Evolutionary conservation across 495 filamentous ascomycete genomes (phyloP).

Genomic region (Chaetomidium leptoderma): DNA sequence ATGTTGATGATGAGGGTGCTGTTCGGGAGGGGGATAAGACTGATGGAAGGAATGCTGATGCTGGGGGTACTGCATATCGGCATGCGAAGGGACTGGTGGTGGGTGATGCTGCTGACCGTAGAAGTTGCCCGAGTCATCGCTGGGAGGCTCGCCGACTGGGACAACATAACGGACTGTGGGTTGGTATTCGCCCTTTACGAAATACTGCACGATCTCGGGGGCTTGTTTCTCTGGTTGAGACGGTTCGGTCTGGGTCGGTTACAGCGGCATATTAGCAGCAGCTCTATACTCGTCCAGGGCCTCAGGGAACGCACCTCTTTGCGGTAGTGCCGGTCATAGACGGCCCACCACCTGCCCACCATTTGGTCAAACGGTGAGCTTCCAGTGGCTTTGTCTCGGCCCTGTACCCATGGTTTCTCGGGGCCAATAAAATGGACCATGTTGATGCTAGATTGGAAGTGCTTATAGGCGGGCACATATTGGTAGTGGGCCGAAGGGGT

Average conservation of each 20-base stretch:
- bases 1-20: too few species aligned
- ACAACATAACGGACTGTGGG: conserved; percentile 33
- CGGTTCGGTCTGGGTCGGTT: conserved; percentile 5
- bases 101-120: conserved; percentile 31
- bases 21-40: conserved; percentile 1
- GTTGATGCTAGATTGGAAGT: conserved; percentile 82
- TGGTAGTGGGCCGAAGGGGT: conserved; percentile 93
- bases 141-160: conserved; percentile 29
- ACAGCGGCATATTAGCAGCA: neutral
- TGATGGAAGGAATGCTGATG: conserved; percentile 14
- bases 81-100: conserved; percentile 11
- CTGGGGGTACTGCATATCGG: conserved; percentile 19
- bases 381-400: conserved; percentile 53
- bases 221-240: conserved; percentile 12
- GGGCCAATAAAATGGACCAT: conserved; percentile 90
- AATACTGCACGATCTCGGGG: conserved; percentile 46
- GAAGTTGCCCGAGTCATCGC: conserved; percentile 1
- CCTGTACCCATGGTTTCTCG: conserved; percentile 82
- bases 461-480: conserved; percentile 88
- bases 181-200: conserved; percentile 52
- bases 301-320: conserved; percentile 41
- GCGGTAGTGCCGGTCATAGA: conserved; percentile 81
- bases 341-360: conserved; percentile 80
- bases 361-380: conserved; percentile 73
- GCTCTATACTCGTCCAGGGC: conserved; percentile 13